These are phyloP conservation scores for Candida gigantensis DNA, from an alignment of 1,139 yeast species.

Conservation along the genomic window DNA sequence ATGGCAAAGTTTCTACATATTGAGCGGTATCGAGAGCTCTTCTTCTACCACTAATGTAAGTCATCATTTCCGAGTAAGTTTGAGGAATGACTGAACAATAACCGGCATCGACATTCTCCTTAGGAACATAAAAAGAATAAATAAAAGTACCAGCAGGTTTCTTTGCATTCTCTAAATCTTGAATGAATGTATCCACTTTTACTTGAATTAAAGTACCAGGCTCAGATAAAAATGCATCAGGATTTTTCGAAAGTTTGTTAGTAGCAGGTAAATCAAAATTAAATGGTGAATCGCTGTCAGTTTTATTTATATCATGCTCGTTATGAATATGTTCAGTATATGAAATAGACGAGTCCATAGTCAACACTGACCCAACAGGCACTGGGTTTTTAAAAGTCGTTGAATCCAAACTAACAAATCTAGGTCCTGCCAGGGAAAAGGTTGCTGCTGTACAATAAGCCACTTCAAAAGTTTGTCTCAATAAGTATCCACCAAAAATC, in stretches of 20 bases:
- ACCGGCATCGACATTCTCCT: conserved; percentile 43
- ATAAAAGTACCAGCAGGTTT: conserved; percentile 85
- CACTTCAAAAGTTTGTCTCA: conserved; percentile 88
- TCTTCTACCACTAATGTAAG: conserved; percentile 85
- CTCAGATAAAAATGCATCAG: conserved; percentile 61
- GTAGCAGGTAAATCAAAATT: conserved; percentile 58
- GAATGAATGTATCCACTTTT: conserved; percentile 79
- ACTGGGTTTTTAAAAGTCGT: conserved; percentile 92
- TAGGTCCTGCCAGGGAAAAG: conserved; percentile 77
- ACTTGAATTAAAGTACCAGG: conserved; percentile 92
- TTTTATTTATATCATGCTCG: conserved; percentile 17
- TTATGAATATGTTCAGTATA: conserved; percentile 77
- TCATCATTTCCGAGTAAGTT: conserved; percentile 90
- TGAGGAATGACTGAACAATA: conserved; percentile 79
- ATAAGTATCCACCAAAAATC: conserved; percentile 91
- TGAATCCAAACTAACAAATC: conserved; percentile 86
- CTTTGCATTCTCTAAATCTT: conserved; percentile 59
- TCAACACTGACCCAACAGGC: conserved; percentile 88
- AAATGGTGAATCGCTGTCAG: conserved; percentile 41
- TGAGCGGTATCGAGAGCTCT: conserved; percentile 81
- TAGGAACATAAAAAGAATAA: conserved; percentile 83
- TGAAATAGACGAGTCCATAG: conserved; percentile 77
- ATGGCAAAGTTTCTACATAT: conserved; percentile 53
- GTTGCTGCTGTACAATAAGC: conserved; percentile 93
- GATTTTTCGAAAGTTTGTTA: conserved; percentile 52